These are phyloP conservation scores for Cymbopogon citratus DNA, from an alignment of 176 grass and related monocot species.

Conservation along the genomic window DNA sequence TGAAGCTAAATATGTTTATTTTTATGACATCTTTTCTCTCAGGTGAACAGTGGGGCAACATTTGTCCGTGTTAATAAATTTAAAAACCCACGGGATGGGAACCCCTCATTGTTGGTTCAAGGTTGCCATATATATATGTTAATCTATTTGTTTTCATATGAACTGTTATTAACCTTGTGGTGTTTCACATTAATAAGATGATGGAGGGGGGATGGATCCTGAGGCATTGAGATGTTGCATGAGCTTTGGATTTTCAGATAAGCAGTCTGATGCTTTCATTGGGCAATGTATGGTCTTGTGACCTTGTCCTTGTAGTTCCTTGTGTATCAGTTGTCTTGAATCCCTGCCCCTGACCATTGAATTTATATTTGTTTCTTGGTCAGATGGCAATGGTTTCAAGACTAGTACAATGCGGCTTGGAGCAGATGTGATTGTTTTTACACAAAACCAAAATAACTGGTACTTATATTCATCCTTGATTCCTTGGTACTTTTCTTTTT, in stretches of 20 bases:
- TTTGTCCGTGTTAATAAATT: conserved; percentile 68
- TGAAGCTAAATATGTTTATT: conserved; percentile 28
- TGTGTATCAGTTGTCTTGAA: conserved; percentile 25
- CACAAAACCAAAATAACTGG: conserved; percentile 62
- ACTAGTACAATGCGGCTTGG: conserved; percentile 99
- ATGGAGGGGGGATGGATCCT: conserved; percentile 97
- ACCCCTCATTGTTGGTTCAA: conserved; percentile 62
- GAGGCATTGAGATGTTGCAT: conserved; percentile 73
- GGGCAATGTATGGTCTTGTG: conserved; percentile 75
- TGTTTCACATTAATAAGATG: conserved; percentile 54
- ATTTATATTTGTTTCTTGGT: conserved; percentile 36
- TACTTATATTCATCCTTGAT: conserved; percentile 14
- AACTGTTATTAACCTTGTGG: conserved; percentile 7
- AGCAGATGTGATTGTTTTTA: conserved; percentile 95
- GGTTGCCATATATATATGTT: conserved; percentile 40
- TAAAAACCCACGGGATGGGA: conserved; percentile 52
- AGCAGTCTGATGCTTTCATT: conserved; percentile 80
- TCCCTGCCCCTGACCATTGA: not conserved
- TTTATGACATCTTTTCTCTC: conserved; percentile 19
- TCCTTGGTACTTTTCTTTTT: conserved; percentile 13
- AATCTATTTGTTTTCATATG: conserved; percentile 1
- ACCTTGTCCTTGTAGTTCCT: conserved; percentile 26
- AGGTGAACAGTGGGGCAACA: conserved; percentile 73
- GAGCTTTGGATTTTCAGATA: conserved; percentile 99
- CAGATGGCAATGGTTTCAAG: conserved; percentile 99